These are phyloP conservation scores for Echeveria elegans DNA, from an alignment of 164 flowering plant species.

Conservation along the genomic window DNA sequence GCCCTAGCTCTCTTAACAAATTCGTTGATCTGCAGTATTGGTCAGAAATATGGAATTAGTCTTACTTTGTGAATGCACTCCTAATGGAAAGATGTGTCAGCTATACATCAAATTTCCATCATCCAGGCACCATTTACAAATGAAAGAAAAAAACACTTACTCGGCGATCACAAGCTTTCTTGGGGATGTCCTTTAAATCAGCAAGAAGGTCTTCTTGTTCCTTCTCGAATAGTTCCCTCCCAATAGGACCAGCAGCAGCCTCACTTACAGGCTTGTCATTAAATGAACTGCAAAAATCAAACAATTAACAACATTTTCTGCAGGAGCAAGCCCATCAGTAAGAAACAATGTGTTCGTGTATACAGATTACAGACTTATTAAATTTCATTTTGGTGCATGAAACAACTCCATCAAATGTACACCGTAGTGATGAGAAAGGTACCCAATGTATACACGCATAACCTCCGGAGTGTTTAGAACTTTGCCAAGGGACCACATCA, in stretches of 20 bases:
- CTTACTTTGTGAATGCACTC: background rate
- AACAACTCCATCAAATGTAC: background rate
- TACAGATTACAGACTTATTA: background rate
- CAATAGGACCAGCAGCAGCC: slow-evolving; percentile 65
- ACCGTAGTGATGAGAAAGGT: background rate
- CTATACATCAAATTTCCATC: background rate
- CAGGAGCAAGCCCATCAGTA: background rate
- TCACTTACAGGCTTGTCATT: slow-evolving; percentile 87
- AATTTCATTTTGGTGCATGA: background rate
- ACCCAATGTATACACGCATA: slow-evolving; percentile 70
- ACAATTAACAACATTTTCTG: background rate
- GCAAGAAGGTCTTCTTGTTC: slow-evolving; percentile 90
- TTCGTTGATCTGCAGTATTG: slow-evolving; percentile 65
- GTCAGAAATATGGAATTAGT: background rate
- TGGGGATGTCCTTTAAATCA: slow-evolving; percentile 88
- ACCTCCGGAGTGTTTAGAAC: slow-evolving; percentile 72
- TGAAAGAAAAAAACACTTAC: slow-evolving; percentile 60
- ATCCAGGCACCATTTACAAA: background rate
- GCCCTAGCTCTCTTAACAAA: slow-evolving; percentile 98
- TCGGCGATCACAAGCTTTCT: slow-evolving; percentile 94
- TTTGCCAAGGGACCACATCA: slow-evolving; percentile 82
- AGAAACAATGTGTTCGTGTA: background rate
- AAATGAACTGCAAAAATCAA: slow-evolving; percentile 59
- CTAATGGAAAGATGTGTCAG: background rate
- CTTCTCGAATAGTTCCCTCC: slow-evolving; percentile 78